Evolutionary conservation across 2,329 filamentous ascomycete genomes (phyloP), one percentile per base, ranked within the genome.

Genomic region (Colletotrichum tanaceti): DNA sequence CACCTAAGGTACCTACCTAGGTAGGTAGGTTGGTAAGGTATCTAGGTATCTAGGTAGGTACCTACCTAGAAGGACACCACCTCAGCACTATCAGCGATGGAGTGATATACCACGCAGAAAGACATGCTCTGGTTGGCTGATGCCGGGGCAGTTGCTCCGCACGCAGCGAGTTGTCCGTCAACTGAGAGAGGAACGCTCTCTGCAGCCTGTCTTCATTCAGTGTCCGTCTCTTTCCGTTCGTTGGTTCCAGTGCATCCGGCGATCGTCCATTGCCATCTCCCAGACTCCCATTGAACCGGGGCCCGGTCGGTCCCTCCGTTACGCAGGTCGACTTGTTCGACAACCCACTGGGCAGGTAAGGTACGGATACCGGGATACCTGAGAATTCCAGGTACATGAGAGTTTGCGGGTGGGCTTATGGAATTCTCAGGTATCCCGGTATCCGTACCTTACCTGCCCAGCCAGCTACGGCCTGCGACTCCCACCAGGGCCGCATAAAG

Each of bases 221-320:
- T 47, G 11, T 28, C 57, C 28, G 57, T 39, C 43, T 46, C 28
- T 39, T 20, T 22, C n/a, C 55, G 43, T 24, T 20, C 55, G 43
- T 24, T 20, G 24, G 55, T 46, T 46, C 41, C 18, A 58, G 28
- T 35, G 55, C 55, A 35, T 18, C 55, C 41, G 55, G 55, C 55
- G 41, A 28, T 46, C 22, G 22, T 43, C 54, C 22, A 39, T 14
- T 18, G 14, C 46, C 46, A 49, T 47, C 38, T 3, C n/a, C 20
- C 14, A 55, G 28, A 24, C 38, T 3, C n/a, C 20, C 14, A 55
- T 4, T 5, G 22, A 49, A 44, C 10, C 18, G 7, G 46, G 46
- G 46, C 46, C 20, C 13, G 20, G 5, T 5, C 46, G 22, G 20
- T 39, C 18, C 32, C 32, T 20, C 28, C 4, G 28, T 28, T 39